phyloP scores from a whole-genome alignment of 1,284 basidiomycete species.

The Pascua guehoae region DNA sequence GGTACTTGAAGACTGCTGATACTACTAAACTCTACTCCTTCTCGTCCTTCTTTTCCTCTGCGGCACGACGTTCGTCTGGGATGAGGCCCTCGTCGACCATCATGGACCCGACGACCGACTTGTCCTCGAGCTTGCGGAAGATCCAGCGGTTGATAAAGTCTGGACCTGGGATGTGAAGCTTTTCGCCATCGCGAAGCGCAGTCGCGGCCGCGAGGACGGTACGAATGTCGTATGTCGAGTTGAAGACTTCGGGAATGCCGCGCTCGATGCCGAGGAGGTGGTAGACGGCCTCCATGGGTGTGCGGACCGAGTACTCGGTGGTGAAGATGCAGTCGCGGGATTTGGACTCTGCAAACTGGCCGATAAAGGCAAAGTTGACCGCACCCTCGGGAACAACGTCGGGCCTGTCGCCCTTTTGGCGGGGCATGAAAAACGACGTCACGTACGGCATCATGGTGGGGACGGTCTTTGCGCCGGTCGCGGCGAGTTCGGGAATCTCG shows the following conservation, averaged over 20 bases:
- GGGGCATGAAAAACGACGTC: conserved; percentile 2
- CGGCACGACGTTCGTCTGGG: too few relatives aligned
- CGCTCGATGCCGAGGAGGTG: conserved; percentile 2
- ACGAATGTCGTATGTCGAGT: conserved; percentile 1
- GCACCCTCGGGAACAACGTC: conserved; percentile 1
- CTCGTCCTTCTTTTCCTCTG: too few relatives aligned
- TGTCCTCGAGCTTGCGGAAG: too few relatives aligned
- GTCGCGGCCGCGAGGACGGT: not conserved
- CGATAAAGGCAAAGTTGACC: conserved; percentile 3
- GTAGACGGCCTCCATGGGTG: conserved; percentile 5
- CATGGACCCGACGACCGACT: too few relatives aligned
- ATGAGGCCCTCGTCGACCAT: too few relatives aligned
- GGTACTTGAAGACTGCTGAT: too few relatives aligned
- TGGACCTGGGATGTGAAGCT: too few relatives aligned
- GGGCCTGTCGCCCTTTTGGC: not conserved
- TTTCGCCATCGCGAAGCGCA: not conserved
- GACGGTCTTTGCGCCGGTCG: too few relatives aligned
- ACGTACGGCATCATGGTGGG: not conserved
- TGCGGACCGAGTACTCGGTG: conserved; percentile 4
- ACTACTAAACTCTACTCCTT: too few relatives aligned
- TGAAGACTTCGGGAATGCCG: conserved; percentile 3
- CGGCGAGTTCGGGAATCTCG: too few relatives aligned
- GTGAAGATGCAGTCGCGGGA: conserved; percentile 5
- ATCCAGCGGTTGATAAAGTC: too few relatives aligned
- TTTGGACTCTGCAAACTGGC: conserved; percentile 4